Evolutionary conservation across 768 basidiomycete species (phyloP).

Genomic region (Lactarius indigo): DNA sequence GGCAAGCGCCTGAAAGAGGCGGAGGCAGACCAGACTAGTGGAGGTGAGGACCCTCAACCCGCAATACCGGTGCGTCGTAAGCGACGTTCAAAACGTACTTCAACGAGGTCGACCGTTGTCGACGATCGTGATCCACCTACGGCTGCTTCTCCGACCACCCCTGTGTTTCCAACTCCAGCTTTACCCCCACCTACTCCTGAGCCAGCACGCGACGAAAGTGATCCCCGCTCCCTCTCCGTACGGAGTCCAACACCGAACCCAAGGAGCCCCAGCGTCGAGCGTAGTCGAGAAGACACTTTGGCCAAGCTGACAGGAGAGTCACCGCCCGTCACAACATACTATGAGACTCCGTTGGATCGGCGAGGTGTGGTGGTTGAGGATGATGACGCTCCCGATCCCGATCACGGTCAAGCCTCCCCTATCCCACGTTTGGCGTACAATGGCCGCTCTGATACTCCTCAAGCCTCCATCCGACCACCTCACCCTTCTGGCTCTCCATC

Average conservation of each 20-base stretch:
- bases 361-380: conserved; percentile 25
- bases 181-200: conserved; percentile 19
- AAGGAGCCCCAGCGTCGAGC: conserved; percentile 25
- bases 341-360: conserved; percentile 20
- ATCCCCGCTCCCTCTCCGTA: background rate
- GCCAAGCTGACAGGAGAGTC: conserved; percentile 24
- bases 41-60: conserved; percentile 46
- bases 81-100: conserved; percentile 23
- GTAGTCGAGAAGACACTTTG: conserved; percentile 23
- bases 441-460: conserved; percentile 43
- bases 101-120: conserved; percentile 30
- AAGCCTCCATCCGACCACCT: conserved; percentile 38
- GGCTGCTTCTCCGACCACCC: conserved; percentile 27
- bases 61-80: conserved; percentile 20
- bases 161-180: conserved; percentile 14
- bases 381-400: conserved; percentile 24
- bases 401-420: conserved; percentile 34
- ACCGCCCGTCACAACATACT: conserved; percentile 14
- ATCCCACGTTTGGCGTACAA: conserved; percentile 38
- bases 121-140: conserved; percentile 32
- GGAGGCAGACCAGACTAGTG: conserved; percentile 60
- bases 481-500: conserved; percentile 55
- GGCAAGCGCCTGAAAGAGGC: conserved; percentile 56
- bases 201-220: conserved; percentile 13
- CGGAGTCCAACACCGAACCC: conserved; percentile 24